Base-by-base conservation (phyloP, 1,139 yeast genomes). In the Magnusiomyces ingens region DNA sequence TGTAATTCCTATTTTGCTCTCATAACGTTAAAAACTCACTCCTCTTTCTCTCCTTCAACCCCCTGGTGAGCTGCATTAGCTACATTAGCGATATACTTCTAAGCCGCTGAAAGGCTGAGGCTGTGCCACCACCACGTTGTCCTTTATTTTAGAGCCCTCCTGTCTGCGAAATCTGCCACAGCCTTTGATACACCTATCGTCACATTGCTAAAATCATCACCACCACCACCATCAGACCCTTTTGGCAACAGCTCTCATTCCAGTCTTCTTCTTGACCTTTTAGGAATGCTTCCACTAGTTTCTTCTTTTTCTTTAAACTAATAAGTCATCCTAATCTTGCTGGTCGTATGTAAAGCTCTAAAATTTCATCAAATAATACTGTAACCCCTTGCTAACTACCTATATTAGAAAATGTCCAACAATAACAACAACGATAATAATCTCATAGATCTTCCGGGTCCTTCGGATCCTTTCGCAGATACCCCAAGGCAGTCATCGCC, bases 381-480 rank as follows among this genome's bases (percentile, higher is more conserved):
- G 11, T 12, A 29, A 42, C 42, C 43, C 47, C 48, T 49, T 46
- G 49, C 32, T 26, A 26, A n/a, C 45, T 41, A n/a, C 44, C 13
- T 4, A 13, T 21, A 18, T 19, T 45, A 15, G 22, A 45, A 45
- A 44, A 44, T 43, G 22, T 44, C 36, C 21, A 41, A 54, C 45
- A 29, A 26, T 53, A 45, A 51, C 13, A 48, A 49, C 18, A 48
- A 52, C 36, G 43, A 48, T 48, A 37, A 47, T 45, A 53, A 51
- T 22, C 49, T 50, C 44, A 54, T 52, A 19, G 58, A 55, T 40
- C 50, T 45, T 18, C 51, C 51, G 45, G 51, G 51, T 17, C 45
- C 51, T 17, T 51, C 42, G 13, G 45, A 54, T 29, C 55, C 57
- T n/a, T 54, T 54, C 19, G 45, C 52, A 13, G 57, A 54, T 19